Evolutionary conservation across 768 basidiomycete species (phyloP), one percentile per base, ranked within the genome.

Genomic region (Phanerochaete carnosa): DNA sequence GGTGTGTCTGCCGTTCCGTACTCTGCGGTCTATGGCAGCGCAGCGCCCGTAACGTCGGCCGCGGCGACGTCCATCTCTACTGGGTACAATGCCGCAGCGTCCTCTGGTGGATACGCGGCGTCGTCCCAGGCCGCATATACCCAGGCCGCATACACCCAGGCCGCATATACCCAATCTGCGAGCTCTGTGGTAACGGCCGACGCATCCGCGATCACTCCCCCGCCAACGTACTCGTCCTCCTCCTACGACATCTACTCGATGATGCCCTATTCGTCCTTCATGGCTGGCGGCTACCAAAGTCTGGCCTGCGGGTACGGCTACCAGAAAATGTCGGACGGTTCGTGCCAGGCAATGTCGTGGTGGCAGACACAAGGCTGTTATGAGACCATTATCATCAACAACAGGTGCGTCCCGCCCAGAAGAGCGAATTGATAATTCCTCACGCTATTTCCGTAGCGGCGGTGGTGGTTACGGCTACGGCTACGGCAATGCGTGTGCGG

Each of bases 291-390:
- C 28, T 91, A 90, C 73, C 77, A 78, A 70, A 80, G 77, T 70
- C 73, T 90, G 71, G 73, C 80, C 64, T 91, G 89, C 69, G 89
- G 89, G 54, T 91, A 91, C 69, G 89, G 88, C 26, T 86, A 85
- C 67, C 66, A 72, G 51, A 88, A 87, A 73, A 72, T 70, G 58
- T 74, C 70, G 11, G 80, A 87, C 69, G 86, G 86, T 33, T 77
- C 75, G 51, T 90, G 89, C 71, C 61, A 72, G 23, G 65, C 75
- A 26, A 70, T 83, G 69, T 79, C 80, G 55, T 90, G 89, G 88
- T 87, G 88, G 66, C 62, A 80, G 32, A 68, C 74, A 26, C 62
- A 74, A 51, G 85, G 84, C 52, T 89, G 88, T 73, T 88, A 89
- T 66, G 84, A 76, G 67, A 76, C 80, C 23, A 83, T 81, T 61